phyloP scores from a whole-genome alignment of 208 protist genomes.

The Crithidia mellificae region DNA sequence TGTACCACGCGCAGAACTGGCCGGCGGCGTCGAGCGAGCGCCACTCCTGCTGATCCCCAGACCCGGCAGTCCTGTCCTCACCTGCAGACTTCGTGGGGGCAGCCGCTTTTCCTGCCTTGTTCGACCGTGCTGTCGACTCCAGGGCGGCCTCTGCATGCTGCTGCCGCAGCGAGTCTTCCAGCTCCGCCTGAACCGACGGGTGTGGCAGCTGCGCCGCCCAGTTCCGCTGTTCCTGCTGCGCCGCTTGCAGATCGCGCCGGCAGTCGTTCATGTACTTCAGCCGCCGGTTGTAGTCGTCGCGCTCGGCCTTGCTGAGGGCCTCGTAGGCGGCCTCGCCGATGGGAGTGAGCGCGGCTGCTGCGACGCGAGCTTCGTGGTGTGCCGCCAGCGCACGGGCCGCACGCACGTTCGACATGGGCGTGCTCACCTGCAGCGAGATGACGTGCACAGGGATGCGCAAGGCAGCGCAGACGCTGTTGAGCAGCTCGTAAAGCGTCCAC shows the following conservation, averaged over 20 bases:
- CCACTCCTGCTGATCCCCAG: conserved; percentile 21
- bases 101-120: background rate
- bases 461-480: conserved; percentile 41
- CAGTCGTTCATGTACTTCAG: conserved; percentile 85
- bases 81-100: background rate
- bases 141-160: conserved; percentile 18
- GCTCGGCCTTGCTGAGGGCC: conserved; percentile 40
- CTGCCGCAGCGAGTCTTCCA: conserved; percentile 22
- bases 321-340: conserved; percentile 82
- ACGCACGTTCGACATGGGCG: conserved; percentile 60
- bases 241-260: conserved; percentile 52
- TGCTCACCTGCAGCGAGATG: conserved; percentile 70
- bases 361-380: conserved; percentile 36
- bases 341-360: conserved; percentile 43
- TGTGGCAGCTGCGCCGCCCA: conserved; percentile 27
- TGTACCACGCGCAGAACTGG: conserved; percentile 34
- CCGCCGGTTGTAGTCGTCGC: conserved; percentile 67
- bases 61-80: background rate
- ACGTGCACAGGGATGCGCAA: conserved; percentile 46
- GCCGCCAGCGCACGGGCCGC: conserved; percentile 36
- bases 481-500: conserved; percentile 47
- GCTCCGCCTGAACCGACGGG: conserved; percentile 26
- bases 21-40: background rate
- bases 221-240: conserved; percentile 21
- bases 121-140: conserved; percentile 17